These are phyloP conservation scores for Ogataea wickerhamii DNA, from an alignment of 805 yeast genomes.

Conservation along the genomic window DNA sequence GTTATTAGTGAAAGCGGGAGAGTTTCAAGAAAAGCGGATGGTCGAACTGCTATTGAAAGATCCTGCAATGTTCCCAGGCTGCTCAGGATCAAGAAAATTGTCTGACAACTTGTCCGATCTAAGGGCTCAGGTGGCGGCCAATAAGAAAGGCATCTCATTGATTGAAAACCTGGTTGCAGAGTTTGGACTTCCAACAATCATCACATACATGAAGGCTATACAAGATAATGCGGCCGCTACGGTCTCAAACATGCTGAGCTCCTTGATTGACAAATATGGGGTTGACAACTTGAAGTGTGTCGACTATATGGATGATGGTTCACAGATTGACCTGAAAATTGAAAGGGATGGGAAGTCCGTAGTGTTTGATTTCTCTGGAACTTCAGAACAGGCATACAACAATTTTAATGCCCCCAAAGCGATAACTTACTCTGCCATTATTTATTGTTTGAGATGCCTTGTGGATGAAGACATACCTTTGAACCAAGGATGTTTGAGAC, in stretches of 20 bases:
- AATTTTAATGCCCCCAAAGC: conserved; percentile 93
- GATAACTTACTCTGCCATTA: conserved; percentile 81
- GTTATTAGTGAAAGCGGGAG: conserved; percentile 65
- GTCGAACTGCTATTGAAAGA: conserved; percentile 58
- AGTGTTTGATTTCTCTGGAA: conserved; percentile 78
- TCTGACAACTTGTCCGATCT: conserved; percentile 81
- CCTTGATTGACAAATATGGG: conserved; percentile 40
- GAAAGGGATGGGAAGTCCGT: conserved; percentile 48
- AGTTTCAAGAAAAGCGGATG: conserved; percentile 71
- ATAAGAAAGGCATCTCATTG: conserved; percentile 75
- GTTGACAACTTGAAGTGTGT: conserved; percentile 43
- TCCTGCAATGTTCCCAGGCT: conserved; percentile 80
- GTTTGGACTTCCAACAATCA: conserved; percentile 55
- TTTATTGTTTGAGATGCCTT: conserved; percentile 81
- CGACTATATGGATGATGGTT: conserved; percentile 82
- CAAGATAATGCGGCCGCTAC: conserved; percentile 74
- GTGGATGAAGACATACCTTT: conserved; percentile 86
- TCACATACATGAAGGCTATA: conserved; percentile 76
- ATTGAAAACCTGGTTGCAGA: conserved; percentile 59
- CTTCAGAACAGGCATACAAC: conserved; percentile 84
- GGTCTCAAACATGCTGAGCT: conserved; percentile 53
- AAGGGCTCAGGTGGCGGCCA: conserved; percentile 86
- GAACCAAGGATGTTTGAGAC: conserved; percentile 87
- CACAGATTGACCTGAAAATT: conserved; percentile 54
- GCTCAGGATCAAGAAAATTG: conserved; percentile 84